Evolutionary conservation across 2,329 filamentous ascomycete genomes (phyloP), one percentile per base, ranked within the genome.

Genomic region (Beauveria sp.): DNA sequence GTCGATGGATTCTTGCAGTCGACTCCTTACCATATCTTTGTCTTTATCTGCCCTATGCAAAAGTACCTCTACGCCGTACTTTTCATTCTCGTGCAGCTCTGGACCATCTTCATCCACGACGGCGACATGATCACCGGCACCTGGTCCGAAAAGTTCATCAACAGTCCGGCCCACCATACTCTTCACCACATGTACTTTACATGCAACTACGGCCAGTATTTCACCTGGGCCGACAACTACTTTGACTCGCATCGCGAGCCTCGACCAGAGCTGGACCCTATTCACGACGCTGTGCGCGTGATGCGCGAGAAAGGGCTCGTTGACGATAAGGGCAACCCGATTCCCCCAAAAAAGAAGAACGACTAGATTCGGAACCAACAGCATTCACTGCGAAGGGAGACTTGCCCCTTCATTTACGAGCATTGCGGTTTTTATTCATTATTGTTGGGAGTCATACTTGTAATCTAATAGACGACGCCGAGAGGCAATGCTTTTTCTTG

Each of bases 121-220:
- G 77, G 77, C 64, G 77, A 79, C 71, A 78, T 78, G 74, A 77
- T 79, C 56, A 71, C 76, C 16, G 76, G 74, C 56, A 76, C 79
- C 65, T 78, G 75, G 74, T 70, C 74, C 20, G 76, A 78, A 62
- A 76, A 74, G 63, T 78, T 72, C 65, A 75, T 79, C 71, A 79
- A 79, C 72, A 76, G 75, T 64, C 75, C 77, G 7, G 77, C 77
- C 12, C 76, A 78, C 67, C 77, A 79, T 71, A 78, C 76, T 4
- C 70, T 79, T 37, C 77, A 79, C 67, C 77, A 79, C 70, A 76
- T 79, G 68, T 79, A 78, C 70, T 79, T 79, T 67, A 79, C 74
- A 63, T 74, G 75, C 74, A 79, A 79, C 70, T 79, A 79, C 67
- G 77, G 77, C 62, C 77, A 79, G 68, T 79, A 78, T 68, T 79